phyloP scores from a whole-genome alignment of 2,329 filamentous ascomycete genomes.

The Paecilomyces formosus region DNA sequence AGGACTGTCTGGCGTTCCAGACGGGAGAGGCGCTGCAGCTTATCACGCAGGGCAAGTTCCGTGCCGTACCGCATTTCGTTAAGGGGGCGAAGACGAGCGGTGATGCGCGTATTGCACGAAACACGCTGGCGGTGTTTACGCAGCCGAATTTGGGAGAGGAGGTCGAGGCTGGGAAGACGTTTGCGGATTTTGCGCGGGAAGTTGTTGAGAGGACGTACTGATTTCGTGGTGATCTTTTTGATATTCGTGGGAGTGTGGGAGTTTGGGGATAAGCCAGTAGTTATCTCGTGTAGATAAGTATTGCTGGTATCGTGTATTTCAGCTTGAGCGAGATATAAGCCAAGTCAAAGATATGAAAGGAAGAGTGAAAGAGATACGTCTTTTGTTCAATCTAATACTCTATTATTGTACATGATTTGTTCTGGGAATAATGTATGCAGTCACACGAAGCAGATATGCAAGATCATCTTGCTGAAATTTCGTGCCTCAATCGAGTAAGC shows the following conservation, averaged over 20 bases:
- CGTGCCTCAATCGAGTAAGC: too few relatives aligned
- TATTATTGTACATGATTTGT: too few relatives aligned
- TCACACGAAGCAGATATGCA: too few relatives aligned
- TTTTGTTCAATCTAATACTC: too few relatives aligned
- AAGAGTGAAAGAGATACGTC: too few relatives aligned
- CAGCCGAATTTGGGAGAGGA: slow-evolving; percentile 80
- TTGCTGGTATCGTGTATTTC: too few relatives aligned
- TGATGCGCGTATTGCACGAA: slow-evolving; percentile 57
- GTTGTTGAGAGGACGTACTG: slow-evolving; percentile 67
- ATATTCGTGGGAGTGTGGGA: neutral
- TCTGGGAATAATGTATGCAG: too few relatives aligned
- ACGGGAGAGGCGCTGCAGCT: slow-evolving; percentile 86
- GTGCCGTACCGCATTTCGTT: slow-evolving; percentile 94
- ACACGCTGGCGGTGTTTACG: slow-evolving; percentile 93
- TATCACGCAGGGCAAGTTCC: slow-evolving; percentile 86
- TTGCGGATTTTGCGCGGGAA: slow-evolving; percentile 68
- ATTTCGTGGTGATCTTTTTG: slow-evolving; percentile 1
- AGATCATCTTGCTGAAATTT: too few relatives aligned
- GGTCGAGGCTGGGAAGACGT: slow-evolving; percentile 66
- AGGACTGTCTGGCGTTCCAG: slow-evolving; percentile 90
- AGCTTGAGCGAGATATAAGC: too few relatives aligned
- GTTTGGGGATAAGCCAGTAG: too few relatives aligned
- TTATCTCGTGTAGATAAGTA: too few relatives aligned
- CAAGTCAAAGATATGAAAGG: too few relatives aligned
- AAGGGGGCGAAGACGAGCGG: slow-evolving; percentile 59